Evolutionary conservation across 2,329 filamentous ascomycete genomes (phyloP), one percentile per base, ranked within the genome.

Genomic region (Ophiognomonia clavigignenti-juglandacearum): DNA sequence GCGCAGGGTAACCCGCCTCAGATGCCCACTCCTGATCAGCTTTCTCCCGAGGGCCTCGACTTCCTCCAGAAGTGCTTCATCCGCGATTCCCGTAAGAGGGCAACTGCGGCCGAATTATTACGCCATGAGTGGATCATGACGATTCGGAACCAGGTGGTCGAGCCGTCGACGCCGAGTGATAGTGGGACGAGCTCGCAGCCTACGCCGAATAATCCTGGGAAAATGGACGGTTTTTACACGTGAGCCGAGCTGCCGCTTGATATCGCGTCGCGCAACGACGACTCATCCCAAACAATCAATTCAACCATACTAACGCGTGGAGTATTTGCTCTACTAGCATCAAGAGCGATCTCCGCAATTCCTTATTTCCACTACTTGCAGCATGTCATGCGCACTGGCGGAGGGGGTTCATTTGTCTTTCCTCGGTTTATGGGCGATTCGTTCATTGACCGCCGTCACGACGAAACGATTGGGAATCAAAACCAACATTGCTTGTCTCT

Each of bases 1-100:
- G 93, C 93, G 1, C 92, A 96, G 63, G 93, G 93, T 54, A 95
- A 96, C 59, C 87, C 90, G 40, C 93, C 93, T 6, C 85, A 89
- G 62, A 75, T 96, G 47, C 93, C 93, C 2, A 76, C 80, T 1
- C 64, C 73, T 1, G 92, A 97, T 43, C 92, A 97, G 66, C 78
- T 98, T 54, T 93, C 87, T 60, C 78, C 84, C 0, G 69, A 81
- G 47, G 93, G 93, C 19, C 83, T 96, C 54, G 90, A 97, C 62
- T 97, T 98, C 61, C 66, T 98, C 55, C 81, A 80, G 58, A 82
- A 80, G 54, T 97, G 92, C 71, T 97, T 98, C 61, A 78, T 87
- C 50, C 79, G 87, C 18, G 90, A 97, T 65, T 89, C 93, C 3
- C 76, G 75, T 53, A 83, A 83, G 61, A 75, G 93, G 50, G 83